Evolutionary conservation across 345 rosid species (phyloP).

Genomic region (Isatis tinctoria): DNA sequence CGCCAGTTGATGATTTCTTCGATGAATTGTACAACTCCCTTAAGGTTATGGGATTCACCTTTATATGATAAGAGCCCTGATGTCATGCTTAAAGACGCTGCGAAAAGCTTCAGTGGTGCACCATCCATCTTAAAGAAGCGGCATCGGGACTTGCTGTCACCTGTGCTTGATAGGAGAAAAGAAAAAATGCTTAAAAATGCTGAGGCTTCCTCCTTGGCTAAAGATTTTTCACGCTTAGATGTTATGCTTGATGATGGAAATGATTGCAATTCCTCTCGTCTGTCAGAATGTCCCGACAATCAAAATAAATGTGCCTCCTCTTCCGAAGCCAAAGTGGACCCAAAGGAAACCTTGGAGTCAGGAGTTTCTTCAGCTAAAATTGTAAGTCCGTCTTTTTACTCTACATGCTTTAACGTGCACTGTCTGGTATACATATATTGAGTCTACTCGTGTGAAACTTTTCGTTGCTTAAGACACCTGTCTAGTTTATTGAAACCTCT

Average conservation of each 20-base stretch:
- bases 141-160: conserved; percentile 78
- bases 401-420: conserved; percentile 10
- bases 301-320: conserved; percentile 28
- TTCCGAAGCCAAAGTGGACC: conserved; percentile 46
- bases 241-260: conserved; percentile 56
- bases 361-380: conserved; percentile 37
- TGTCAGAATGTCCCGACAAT: conserved; percentile 36
- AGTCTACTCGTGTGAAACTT: neutral
- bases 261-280: conserved; percentile 30
- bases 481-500: conserved; percentile 10
- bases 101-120: conserved; percentile 64
- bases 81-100: conserved; percentile 68
- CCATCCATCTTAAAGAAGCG: conserved; percentile 93
- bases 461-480: neutral
- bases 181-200: conserved; percentile 71
- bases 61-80: conserved; percentile 65
- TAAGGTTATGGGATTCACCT: conserved; percentile 91
- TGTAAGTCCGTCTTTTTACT: conserved; percentile 40
- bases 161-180: conserved; percentile 70
- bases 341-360: conserved; percentile 33
- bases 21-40: conserved; percentile 77
- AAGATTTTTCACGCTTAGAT: conserved; percentile 67
- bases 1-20: conserved; percentile 95
- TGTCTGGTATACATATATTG: neutral
- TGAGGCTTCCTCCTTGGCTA: conserved; percentile 55